These are phyloP conservation scores for Phoma herbarum DNA, from an alignment of 2,329 filamentous ascomycete species.

Conservation along the genomic window DNA sequence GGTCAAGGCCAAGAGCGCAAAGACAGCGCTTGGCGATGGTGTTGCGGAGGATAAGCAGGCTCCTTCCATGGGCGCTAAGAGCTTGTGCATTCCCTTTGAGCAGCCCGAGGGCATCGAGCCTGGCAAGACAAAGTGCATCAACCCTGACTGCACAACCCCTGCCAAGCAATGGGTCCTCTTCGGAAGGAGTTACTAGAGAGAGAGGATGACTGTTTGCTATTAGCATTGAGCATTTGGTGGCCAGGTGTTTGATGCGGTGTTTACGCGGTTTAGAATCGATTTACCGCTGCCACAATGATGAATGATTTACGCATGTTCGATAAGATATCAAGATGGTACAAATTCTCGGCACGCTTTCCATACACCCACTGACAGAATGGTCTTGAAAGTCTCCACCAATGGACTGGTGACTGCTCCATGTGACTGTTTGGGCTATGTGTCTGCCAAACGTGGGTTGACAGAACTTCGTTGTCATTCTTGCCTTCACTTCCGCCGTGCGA, in stretches of 20 bases:
- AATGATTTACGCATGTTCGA: conserved; percentile 11
- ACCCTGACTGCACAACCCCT: conserved; percentile 79
- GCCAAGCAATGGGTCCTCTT: conserved; percentile 95
- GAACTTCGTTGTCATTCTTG: background rate
- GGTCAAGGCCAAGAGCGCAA: conserved; percentile 91
- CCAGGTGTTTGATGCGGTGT: conserved; percentile 31
- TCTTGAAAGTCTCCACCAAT: background rate
- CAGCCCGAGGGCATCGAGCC: conserved; percentile 82
- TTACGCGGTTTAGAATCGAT: conserved; percentile 23
- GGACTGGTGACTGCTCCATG: background rate
- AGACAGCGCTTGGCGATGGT: conserved; percentile 73
- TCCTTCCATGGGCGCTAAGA: conserved; percentile 79
- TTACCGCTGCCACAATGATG: conserved; percentile 9
- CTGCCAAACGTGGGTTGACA: background rate
- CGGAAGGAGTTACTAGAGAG: conserved; percentile 63
- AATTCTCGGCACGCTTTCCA: background rate
- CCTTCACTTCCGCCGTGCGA: conserved; percentile 6
- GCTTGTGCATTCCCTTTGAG: conserved; percentile 81
- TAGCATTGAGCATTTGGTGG: conserved; percentile 32
- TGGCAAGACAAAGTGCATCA: conserved; percentile 90
- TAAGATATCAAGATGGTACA: conserved; percentile 11
- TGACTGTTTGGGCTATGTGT: background rate
- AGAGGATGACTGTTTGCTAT: conserved; percentile 9
- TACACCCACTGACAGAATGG: background rate
- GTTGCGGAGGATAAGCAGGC: conserved; percentile 76